Evolutionary conservation across 148 eudicot species (phyloP), one percentile per base, ranked within the genome.

Genomic region (Salicornia ramosissima): DNA sequence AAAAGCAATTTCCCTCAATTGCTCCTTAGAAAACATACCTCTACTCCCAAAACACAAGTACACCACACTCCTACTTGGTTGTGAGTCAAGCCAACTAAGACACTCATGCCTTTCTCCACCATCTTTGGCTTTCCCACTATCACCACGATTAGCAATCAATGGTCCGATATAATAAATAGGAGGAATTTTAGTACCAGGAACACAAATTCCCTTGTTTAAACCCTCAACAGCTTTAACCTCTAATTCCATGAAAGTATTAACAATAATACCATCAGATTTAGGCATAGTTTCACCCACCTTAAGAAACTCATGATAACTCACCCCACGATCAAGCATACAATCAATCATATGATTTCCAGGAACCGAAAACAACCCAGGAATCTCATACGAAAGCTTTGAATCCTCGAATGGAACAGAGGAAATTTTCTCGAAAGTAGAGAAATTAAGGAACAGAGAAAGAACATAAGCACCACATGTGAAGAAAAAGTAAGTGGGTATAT

Each of bases 31-130:
- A 28, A 86, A 83, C 53, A 75, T 11, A 0, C 88, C 86, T 51
- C 71, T 29, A 42, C 87, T 85, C n/a, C 89, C 87, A 33, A 85
- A 87, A 39, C 88, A 79, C 30, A 87, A 65, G 68, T 72, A 87
- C 22, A 87, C 81, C 0, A 87, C 89, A 22, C 85, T 85, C 36
- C 30, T 36, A 7, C 71, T 81, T 4, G 89, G 87, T 15, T 83
- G 89, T 6, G 51, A 61, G 56, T 85, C 81, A 0, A 87, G 82
- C 92, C 89, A 87, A 0, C 14, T 39, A 31, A 87, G 40, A 70
- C 90, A 88, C 51, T 74, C 87, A 5, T 83, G 74, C n/a, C 45
- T 57, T 2, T 19, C 68, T 43, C 39, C 69, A n/a, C 21, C 49
- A 13, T 56, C 22, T 21, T 36, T 50, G 28, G 22, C 19, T 10